Evolutionary conservation across 2,329 filamentous ascomycete genomes (phyloP).

Genomic region (Fusarium siculi): DNA sequence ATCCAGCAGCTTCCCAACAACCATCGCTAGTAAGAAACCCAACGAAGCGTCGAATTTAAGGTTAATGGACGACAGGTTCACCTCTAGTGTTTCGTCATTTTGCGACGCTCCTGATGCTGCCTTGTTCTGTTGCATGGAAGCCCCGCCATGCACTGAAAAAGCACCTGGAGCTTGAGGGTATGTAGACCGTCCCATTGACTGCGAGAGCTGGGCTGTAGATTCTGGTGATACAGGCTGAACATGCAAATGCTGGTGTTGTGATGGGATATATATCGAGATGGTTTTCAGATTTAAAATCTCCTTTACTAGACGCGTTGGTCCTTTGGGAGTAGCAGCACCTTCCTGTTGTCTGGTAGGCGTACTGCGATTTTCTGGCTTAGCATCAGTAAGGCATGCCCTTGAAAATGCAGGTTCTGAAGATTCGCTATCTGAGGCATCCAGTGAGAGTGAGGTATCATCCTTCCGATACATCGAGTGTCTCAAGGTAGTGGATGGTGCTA

Average conservation of each 20-base stretch:
- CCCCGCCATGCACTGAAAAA: conserved; percentile 62
- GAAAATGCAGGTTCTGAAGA: conserved; percentile 46
- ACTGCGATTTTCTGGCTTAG: conserved; percentile 19
- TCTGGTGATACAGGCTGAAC: conserved; percentile 47
- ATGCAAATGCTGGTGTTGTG: conserved; percentile 58
- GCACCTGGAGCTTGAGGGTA: conserved; percentile 69
- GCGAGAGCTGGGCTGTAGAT: conserved; percentile 43
- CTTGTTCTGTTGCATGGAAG: conserved; percentile 16
- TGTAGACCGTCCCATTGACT: conserved; percentile 52
- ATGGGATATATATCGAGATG: conserved; percentile 66
- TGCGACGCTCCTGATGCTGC: neutral
- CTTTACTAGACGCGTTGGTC: conserved; percentile 65
- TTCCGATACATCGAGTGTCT: conserved; percentile 15
- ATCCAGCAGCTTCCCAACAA: conserved; percentile 60
- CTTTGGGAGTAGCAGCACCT: conserved; percentile 61
- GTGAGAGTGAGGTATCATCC: conserved; percentile 4
- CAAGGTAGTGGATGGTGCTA: conserved; percentile 6
- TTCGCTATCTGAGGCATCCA: conserved; percentile 37
- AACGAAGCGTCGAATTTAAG: conserved; percentile 67
- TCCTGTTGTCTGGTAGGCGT: conserved; percentile 46
- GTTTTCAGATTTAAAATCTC: conserved; percentile 62
- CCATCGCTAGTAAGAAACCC: conserved; percentile 64
- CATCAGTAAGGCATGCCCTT: conserved; percentile 36
- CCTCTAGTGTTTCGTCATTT: conserved; percentile 54
- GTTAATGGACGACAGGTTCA: conserved; percentile 62